Percentiles rank a stretch among this genome's conserved stretches.
Evolutionary conservation across 2,329 filamentous ascomycete species (phyloP).

Genomic region (Cladosporium phlei): DNA sequence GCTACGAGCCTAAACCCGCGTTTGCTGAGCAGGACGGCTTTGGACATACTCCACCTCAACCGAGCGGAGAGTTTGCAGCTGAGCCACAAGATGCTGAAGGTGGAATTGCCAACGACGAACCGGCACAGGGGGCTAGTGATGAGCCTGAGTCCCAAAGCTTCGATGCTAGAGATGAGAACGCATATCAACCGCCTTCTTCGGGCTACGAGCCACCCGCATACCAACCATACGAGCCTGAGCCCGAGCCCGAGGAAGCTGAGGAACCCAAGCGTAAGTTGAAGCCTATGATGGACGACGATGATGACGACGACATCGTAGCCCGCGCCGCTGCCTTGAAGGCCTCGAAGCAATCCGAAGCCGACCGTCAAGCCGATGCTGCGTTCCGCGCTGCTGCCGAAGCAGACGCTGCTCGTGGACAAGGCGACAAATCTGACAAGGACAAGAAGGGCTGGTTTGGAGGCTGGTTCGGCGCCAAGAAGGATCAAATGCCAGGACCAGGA

Average conservation of each 20-base stretch:
- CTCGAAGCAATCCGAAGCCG: constrained; percentile 37
- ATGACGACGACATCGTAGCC: constrained; percentile 49
- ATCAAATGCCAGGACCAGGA: constrained; percentile 52
- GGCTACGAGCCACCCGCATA: constrained; percentile 45
- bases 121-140: background rate
- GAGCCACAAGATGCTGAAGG: constrained; percentile 5
- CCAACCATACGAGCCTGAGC: constrained; percentile 49
- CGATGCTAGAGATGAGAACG: constrained; percentile 6
- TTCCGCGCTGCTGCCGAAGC: constrained; percentile 77
- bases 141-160: background rate
- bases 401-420: constrained; percentile 55
- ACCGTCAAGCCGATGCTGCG: constrained; percentile 76
- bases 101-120: background rate
- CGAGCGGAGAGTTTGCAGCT: background rate
- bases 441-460: constrained; percentile 69
- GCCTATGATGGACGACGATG: constrained; percentile 74
- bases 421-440: constrained; percentile 48
- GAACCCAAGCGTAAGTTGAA: constrained; percentile 61
- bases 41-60: background rate
- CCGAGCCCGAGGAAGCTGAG: constrained; percentile 45
- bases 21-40: constrained; percentile 23
- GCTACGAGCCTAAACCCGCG: constrained; percentile 28
- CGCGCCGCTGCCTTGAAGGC: constrained; percentile 48
- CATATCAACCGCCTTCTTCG: constrained; percentile 55
- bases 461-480: constrained; percentile 70